Evolutionary conservation across 2,329 filamentous ascomycete species (phyloP).

Genomic region (Aspergillus tamarii): DNA sequence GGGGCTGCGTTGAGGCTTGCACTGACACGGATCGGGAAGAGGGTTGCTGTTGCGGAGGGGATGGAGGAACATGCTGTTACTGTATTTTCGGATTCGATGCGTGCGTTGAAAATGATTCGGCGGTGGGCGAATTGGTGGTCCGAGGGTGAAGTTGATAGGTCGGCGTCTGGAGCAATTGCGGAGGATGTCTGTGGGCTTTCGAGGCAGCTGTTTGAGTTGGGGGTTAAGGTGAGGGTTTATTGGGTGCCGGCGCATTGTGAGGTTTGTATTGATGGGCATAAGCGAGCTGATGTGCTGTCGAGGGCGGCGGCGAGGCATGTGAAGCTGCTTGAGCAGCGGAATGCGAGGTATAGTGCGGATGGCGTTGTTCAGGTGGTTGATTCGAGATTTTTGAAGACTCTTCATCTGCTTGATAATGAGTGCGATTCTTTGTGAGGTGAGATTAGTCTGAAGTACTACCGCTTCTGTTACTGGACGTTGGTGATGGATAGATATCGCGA

Average conservation of each 20-base stretch:
- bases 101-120: neutral
- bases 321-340: too few species aligned
- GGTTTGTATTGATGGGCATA: neutral
- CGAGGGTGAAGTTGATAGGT: neutral
- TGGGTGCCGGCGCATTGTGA: slow-evolving; percentile 9
- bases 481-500: neutral
- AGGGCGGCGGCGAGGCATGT: neutral
- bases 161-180: too few species aligned
- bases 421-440: neutral
- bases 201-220: neutral
- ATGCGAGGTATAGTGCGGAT: neutral
- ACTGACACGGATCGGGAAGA: neutral
- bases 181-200: slow-evolving; percentile 3
- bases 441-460: neutral
- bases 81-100: slow-evolving; percentile 1
- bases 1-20: slow-evolving; percentile 7
- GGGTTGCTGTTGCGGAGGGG: neutral
- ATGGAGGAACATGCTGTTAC: neutral
- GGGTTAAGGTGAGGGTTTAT: slow-evolving; percentile 5
- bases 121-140: neutral
- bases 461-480: neutral
- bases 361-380: neutral
- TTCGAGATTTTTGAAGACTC: neutral
- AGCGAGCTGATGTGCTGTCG: slow-evolving; percentile 1
- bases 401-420: neutral